Base-by-base conservation (phyloP, 495 filamentous ascomycete genomes). In the Penicillium turbatum region DNA sequence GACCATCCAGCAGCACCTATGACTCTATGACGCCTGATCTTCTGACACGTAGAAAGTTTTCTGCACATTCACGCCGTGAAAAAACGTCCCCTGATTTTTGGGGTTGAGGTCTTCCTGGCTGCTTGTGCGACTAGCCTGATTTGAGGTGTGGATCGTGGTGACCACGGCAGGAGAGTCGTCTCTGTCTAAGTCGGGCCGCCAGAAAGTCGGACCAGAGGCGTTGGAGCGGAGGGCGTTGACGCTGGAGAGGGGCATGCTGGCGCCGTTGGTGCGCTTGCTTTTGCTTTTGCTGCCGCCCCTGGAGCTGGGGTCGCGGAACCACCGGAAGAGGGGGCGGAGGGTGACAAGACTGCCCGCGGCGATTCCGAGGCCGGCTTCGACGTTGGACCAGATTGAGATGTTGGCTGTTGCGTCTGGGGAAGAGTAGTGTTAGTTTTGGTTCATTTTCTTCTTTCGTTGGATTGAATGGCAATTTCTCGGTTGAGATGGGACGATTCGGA, bases 311-410 rank as follows among this genome's bases (percentile, higher is more conserved):
- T 71, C 72, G 12, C 66, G 62, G 43, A 75, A 71, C 70, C 70
- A 75, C 49, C 72, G 70, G 58, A 82, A 74, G 0, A 79, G 61
- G 6, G 76, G 75, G 13, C 72, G 72, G n/a, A 78, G 70, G 8
- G 72, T 75, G 6, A 74, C 72, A 3, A 79, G 70, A 39, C 72
- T 75, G 30, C 72, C 76, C 30, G 73, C 72, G 19, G 71, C 66
- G 40, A 79, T 77, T 21, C 74, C 76, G 1, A 78, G 63, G n/a
- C 70, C 64, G 13, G 66, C 69, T 54, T 79, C 75, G 54, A 77
- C 63, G 26, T 70, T 71, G 37, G 72, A 73, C 75, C 75, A 79
- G 38, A 79, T 72, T 7, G 68, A 75, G 40, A 77, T 74, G 10
- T 71, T 50, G 42, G 64, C 51, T 12, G 74, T 77, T 40, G 71